These are phyloP conservation scores for Diversispora epigaea DNA, from an alignment of 192 early-diverging fungal species.

Conservation along the genomic window DNA sequence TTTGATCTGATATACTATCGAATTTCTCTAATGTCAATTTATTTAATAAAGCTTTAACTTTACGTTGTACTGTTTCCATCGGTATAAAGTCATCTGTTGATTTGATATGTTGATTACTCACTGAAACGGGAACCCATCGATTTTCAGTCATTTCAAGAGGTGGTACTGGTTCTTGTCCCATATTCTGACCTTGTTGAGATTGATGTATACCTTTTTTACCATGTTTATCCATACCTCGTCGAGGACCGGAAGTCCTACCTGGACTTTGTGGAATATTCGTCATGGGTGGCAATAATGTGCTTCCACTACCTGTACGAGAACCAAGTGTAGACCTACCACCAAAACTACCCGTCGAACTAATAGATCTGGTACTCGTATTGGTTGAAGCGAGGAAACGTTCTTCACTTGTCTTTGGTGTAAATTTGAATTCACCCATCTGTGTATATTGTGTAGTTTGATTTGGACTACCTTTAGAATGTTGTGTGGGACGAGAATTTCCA, in stretches of 20 bases:
- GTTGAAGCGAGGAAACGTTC: slow-evolving; percentile 38
- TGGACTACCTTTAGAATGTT: neutral
- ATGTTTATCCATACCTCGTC: slow-evolving; percentile 53
- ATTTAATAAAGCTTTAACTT: slow-evolving; percentile 90
- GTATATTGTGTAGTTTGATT: neutral
- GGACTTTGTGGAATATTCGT: slow-evolving; percentile 38
- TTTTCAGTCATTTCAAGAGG: slow-evolving; percentile 80
- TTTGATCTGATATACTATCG: slow-evolving; percentile 78
- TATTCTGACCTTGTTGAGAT: slow-evolving; percentile 47
- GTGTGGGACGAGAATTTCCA: neutral
- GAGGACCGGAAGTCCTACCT: slow-evolving; percentile 54
- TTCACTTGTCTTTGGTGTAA: slow-evolving; percentile 37
- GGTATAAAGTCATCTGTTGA: slow-evolving; percentile 42
- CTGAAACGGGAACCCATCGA: slow-evolving; percentile 72
- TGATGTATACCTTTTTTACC: slow-evolving; percentile 49
- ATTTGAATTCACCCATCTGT: slow-evolving; percentile 26
- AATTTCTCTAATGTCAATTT: slow-evolving; percentile 98
- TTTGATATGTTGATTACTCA: slow-evolving; percentile 41
- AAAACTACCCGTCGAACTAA: slow-evolving; percentile 23
- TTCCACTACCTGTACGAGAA: slow-evolving; percentile 35
- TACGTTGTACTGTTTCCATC: slow-evolving; percentile 67
- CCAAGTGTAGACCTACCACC: slow-evolving; percentile 34
- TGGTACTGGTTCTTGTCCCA: slow-evolving; percentile 63
- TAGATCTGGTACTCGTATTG: neutral
- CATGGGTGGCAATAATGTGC: slow-evolving; percentile 33